Conservation (phyloP, 2,329 filamentous ascomycete genomes). For the Bipolaris cookei region DNA sequence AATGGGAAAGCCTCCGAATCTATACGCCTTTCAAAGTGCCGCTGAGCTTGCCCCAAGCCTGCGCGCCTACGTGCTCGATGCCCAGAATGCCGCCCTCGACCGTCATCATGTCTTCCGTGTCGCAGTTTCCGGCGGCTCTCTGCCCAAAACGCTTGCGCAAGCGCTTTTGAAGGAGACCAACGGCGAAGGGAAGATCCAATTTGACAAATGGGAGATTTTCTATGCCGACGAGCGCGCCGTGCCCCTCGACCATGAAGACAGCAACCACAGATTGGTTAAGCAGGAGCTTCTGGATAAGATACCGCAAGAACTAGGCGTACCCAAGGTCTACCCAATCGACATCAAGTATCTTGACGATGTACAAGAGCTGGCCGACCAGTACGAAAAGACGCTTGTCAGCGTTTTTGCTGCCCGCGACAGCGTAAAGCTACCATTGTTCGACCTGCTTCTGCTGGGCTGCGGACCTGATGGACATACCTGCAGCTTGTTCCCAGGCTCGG, state of each 20-base stretch:
- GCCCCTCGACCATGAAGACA: conserved; percentile 87
- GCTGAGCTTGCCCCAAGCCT: conserved; percentile 76
- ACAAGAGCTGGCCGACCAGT: conserved; percentile 91
- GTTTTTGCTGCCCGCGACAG: conserved; percentile 92
- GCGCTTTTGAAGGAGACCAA: conserved; percentile 71
- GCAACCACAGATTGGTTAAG: conserved; percentile 91
- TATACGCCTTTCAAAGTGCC: conserved; percentile 79
- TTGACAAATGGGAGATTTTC: conserved; percentile 95
- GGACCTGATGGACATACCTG: conserved; percentile 97
- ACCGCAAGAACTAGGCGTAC: conserved; percentile 68
- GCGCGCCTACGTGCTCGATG: conserved; percentile 80
- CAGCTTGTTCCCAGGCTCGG: conserved; percentile 90
- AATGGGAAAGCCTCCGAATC: conserved; percentile 59
- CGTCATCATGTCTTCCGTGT: conserved; percentile 89
- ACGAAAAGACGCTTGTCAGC: conserved; percentile 84
- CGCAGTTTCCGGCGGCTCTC: conserved; percentile 89
- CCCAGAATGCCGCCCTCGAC: conserved; percentile 77
- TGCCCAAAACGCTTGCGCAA: conserved; percentile 85
- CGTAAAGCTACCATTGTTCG: conserved; percentile 93
- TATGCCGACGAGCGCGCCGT: conserved; percentile 98
- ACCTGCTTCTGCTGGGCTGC: conserved; percentile 89
- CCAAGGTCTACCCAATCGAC: conserved; percentile 82
- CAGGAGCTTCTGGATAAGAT: conserved; percentile 88
- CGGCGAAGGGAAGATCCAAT: conserved; percentile 70
- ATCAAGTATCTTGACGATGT: conserved; percentile 71